phyloP scores from a whole-genome alignment of 257 asterid species.

The Petunia secreta region DNA sequence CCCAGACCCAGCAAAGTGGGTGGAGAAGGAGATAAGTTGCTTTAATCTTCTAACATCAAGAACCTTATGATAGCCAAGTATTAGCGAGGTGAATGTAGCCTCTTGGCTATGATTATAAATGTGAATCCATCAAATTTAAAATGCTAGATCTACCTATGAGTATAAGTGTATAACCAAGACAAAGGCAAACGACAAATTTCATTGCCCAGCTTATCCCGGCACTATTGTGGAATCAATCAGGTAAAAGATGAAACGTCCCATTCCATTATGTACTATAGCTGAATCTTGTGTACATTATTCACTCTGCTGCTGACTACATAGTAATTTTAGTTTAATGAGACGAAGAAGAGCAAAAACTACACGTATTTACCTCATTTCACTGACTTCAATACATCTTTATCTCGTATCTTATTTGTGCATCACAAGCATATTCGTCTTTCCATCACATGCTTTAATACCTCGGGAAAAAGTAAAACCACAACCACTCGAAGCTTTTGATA shows the following conservation, averaged over 20 bases:
- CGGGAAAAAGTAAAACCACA: neutral
- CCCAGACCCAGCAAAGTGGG: neutral
- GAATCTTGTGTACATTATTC: neutral
- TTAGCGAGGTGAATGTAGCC: no score
- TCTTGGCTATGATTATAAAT: no score
- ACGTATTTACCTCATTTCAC: neutral
- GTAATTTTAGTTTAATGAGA: no score
- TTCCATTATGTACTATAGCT: neutral
- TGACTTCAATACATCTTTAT: neutral
- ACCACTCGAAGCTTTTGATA: neutral
- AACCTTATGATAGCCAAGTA: neutral
- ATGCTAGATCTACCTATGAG: neutral
- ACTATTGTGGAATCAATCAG: neutral
- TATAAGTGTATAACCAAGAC: neutral
- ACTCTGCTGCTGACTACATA: no score
- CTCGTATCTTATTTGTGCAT: neutral
- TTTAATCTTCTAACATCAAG: neutral
- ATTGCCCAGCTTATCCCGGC: neutral
- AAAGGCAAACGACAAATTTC: neutral
- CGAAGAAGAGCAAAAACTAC: neutral
- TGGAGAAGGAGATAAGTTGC: neutral
- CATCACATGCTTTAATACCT: neutral
- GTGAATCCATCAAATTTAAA: no score
- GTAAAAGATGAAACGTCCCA: neutral
- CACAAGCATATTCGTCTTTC: neutral